Percentiles rank a stretch among this genome's conserved stretches.
phyloP scores from a whole-genome alignment of 768 basidiomycete genomes.

The Amanita rimosa region DNA sequence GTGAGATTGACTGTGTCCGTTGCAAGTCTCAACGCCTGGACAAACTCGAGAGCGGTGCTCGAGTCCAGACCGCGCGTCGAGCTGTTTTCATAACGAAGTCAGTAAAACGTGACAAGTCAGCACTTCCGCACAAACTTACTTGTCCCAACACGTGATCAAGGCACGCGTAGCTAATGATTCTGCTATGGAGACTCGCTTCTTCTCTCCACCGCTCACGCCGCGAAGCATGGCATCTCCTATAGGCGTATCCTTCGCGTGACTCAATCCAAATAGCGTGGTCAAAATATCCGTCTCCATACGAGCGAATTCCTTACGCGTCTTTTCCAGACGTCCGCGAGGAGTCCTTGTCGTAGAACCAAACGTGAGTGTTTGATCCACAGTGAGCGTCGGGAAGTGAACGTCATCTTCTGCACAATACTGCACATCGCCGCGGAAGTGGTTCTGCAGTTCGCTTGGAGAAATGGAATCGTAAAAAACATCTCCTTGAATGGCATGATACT shows the following conservation, averaged over 20 bases:
- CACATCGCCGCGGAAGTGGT: constrained; percentile 68
- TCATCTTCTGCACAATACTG: constrained; percentile 81
- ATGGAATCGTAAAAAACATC: constrained; percentile 71
- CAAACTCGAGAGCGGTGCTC: constrained; percentile 66
- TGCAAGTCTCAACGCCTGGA: constrained; percentile 49
- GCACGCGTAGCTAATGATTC: constrained; percentile 58
- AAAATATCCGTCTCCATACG: constrained; percentile 42
- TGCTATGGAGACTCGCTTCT: constrained; percentile 59
- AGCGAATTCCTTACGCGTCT: constrained; percentile 30
- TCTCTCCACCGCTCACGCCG: constrained; percentile 67
- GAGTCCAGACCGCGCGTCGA: constrained; percentile 56
- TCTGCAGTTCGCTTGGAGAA: constrained; percentile 46
- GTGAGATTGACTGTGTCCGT: constrained; percentile 44
- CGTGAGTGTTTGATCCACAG: constrained; percentile 63
- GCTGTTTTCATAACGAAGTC: constrained; percentile 20
- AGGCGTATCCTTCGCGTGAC: constrained; percentile 58
- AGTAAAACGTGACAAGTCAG: not conserved
- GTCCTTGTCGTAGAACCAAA: constrained; percentile 62
- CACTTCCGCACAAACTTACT: constrained; percentile 26
- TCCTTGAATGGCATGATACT: constrained; percentile 60
- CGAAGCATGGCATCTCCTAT: constrained; percentile 71
- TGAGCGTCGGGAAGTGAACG: constrained; percentile 76
- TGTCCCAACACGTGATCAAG: constrained; percentile 72
- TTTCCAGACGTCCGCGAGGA: constrained; percentile 40
- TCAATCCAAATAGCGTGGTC: constrained; percentile 64